Base-by-base conservation (phyloP, 495 filamentous ascomycete genomes). In the Podospora anserina region DNA sequence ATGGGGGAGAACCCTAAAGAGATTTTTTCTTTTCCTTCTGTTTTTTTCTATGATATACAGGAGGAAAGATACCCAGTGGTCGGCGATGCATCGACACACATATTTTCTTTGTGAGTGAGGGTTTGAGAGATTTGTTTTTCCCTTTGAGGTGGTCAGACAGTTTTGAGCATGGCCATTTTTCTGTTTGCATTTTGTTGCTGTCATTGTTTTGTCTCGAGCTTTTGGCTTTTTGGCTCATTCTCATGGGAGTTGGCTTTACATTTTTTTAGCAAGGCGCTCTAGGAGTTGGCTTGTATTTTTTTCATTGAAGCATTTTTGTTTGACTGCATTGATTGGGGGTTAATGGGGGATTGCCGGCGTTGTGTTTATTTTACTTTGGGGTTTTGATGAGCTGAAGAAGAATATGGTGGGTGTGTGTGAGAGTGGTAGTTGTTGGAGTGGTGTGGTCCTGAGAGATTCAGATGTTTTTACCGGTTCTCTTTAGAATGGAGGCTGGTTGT, bases 31-130 rank as follows among this genome's bases (percentile, higher is more conserved):
- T 57, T 57, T 54, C 28, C 23, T 56, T 65, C 20, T 65, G n/a
- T 54, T 57, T 65, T 28, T 61, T 61, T 32, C 30, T 30, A 61
- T 61, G 59, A 61, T 61, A 61, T 61, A 61, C 26, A 61, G 59
- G 59, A 61, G 59, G 59, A 61, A 61, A 61, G 59, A 61, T 61
- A 61, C 59, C 59, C 59, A 13, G 26, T 13, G 26, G 20, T 32
- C 59, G n/a, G 19, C 59, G 59, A 18, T 61, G 19, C 23, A 5
- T 49, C 59, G 27, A 32, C 59, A 61, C 23, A 61, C 3, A 59
- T 23, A 23, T 23, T 59, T 20, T 59, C 55, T 57, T 30, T 18
- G 9, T 16, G 39, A 49, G 39, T 23, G 23, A 11, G 15, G 39
- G 15, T 9, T 49, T 32, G 30, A 32, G 7, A 32, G 30, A 32